Conservation (phyloP, 2,329 filamentous ascomycete genomes). For the Colletotrichum endophyticum region DNA sequence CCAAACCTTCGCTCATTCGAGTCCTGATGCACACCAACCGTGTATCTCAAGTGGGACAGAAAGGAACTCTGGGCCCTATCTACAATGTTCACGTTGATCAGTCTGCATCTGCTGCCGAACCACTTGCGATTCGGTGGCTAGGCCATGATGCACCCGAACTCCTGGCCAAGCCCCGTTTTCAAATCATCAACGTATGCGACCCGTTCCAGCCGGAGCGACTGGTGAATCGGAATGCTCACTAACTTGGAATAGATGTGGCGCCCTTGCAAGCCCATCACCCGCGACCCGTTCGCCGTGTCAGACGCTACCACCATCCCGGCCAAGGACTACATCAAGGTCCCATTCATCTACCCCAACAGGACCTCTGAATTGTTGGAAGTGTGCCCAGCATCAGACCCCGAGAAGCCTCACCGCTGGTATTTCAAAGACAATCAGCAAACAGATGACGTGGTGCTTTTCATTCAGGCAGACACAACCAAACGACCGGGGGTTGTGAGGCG, state of each 20-base stretch:
- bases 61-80: not conserved
- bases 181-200: not conserved
- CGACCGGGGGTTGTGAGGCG: not conserved
- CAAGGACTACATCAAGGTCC: not conserved
- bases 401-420: not conserved
- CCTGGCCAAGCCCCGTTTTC: not conserved
- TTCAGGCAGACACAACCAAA: not conserved
- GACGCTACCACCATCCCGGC: not conserved
- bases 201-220: rapidly evolving
- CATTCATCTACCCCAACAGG: not conserved
- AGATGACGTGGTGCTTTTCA: not conserved
- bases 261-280: not conserved
- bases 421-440: not conserved
- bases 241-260: not conserved
- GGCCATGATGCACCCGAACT: not conserved
- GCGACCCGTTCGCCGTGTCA: not conserved
- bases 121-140: not conserved
- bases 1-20: not conserved
- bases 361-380: not conserved
- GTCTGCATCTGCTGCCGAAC: not conserved
- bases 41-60: not conserved
- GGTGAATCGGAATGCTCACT: rapidly evolving
- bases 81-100: not conserved
- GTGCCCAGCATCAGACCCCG: not conserved
- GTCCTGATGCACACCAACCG: not conserved